phyloP scores from a whole-genome alignment of 2,329 filamentous ascomycete genomes.

The Fusarium sp. region DNA sequence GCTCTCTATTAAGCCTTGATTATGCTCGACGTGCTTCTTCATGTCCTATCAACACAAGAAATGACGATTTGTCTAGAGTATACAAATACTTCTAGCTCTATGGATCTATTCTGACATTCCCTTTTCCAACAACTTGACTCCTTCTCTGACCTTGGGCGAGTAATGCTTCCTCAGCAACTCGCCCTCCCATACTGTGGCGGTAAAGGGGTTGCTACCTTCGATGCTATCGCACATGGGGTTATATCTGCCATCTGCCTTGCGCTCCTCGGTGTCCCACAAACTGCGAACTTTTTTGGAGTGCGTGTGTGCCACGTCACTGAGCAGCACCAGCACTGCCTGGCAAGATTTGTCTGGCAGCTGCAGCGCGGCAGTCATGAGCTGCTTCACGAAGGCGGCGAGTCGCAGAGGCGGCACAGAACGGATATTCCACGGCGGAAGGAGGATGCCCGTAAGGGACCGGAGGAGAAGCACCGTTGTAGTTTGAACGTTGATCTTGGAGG shows the following conservation, averaged over 20 bases:
- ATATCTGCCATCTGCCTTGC: conserved; percentile 90
- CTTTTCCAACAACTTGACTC: conserved; percentile 79
- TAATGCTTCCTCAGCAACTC: conserved; percentile 90
- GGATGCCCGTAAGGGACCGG: conserved; percentile 85
- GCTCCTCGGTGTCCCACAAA: conserved; percentile 96
- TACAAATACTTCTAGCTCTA: conserved; percentile 6
- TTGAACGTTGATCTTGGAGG: conserved; percentile 88
- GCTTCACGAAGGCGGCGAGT: conserved; percentile 94
- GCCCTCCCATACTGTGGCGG: conserved; percentile 92
- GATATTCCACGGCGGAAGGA: conserved; percentile 82
- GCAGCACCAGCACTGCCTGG: conserved; percentile 82
- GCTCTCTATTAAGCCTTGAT: background rate
- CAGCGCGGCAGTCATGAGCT: conserved; percentile 84
- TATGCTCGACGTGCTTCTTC: background rate
- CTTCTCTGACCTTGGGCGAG: conserved; percentile 87
- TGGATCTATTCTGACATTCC: conserved; percentile 61
- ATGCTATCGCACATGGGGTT: conserved; percentile 81
- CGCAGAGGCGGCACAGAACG: conserved; percentile 84
- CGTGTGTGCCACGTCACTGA: conserved; percentile 84
- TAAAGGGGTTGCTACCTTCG: conserved; percentile 92
- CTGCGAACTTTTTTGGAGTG: conserved; percentile 86
- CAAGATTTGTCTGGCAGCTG: conserved; percentile 93
- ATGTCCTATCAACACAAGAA: background rate
- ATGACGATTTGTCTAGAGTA: background rate
- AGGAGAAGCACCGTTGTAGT: conserved; percentile 95